Evolutionary conservation across 352 stramenopile genomes (phyloP).

Genomic region (Phytophthora meadii): DNA sequence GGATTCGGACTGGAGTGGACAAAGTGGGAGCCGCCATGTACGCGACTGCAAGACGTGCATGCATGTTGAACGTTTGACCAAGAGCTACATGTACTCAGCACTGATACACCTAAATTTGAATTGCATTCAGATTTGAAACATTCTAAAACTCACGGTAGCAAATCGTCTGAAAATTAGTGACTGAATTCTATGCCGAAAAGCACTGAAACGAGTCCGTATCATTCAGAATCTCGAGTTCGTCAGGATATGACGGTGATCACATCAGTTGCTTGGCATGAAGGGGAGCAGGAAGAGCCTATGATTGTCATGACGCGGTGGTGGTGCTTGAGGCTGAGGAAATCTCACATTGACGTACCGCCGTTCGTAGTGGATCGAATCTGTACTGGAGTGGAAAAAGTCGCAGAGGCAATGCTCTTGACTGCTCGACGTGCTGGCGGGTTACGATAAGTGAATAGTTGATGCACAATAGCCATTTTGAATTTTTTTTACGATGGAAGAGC

Average conservation of each 20-base stretch:
- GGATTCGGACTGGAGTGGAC: slow-evolving; percentile 29
- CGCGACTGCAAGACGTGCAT: slow-evolving; percentile 9
- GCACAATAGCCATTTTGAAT: background rate
- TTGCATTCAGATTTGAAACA: too few relatives aligned
- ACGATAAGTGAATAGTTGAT: too few relatives aligned
- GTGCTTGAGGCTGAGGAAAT: slow-evolving; percentile 36
- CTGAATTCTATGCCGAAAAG: slow-evolving; percentile 12
- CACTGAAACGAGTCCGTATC: slow-evolving; percentile 31
- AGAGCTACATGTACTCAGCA: too few relatives aligned
- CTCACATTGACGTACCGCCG: slow-evolving; percentile 27
- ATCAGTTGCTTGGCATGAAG: slow-evolving; percentile 23
- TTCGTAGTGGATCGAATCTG: slow-evolving; percentile 34
- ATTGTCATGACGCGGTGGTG: slow-evolving; percentile 42
- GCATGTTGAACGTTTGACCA: background rate
- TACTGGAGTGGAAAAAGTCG: slow-evolving; percentile 33
- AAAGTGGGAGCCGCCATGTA: slow-evolving; percentile 40
- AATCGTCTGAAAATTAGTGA: too few relatives aligned
- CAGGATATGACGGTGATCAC: slow-evolving; percentile 45
- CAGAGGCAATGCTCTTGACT: slow-evolving; percentile 28
- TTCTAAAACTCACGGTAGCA: slow-evolving; percentile 10
- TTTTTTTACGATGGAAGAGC: slow-evolving; percentile 9
- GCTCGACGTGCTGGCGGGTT: background rate
- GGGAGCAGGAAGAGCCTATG: slow-evolving; percentile 21
- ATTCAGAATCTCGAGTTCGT: slow-evolving; percentile 32
- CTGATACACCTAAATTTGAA: too few relatives aligned